Evolutionary conservation across 768 basidiomycete species (phyloP), one percentile per base, ranked within the genome.

Genomic region (Russula sp.): DNA sequence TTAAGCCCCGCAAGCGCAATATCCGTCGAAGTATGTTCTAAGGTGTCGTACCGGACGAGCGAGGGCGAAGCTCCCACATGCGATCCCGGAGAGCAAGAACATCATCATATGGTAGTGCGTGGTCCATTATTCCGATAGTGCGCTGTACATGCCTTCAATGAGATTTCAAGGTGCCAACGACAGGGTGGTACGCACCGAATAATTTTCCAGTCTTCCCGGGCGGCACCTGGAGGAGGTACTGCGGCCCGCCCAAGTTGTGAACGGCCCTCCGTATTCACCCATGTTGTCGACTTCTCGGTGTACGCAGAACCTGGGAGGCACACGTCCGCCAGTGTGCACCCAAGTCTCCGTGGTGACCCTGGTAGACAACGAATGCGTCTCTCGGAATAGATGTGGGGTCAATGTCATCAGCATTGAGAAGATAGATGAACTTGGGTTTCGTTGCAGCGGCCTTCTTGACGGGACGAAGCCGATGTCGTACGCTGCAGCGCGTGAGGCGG

Each of bases 281-380:
- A 98, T 1, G 94, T 98, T 54, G 82, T 81, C 9, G 84, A 80
- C 74, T 90, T 90, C 79, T 98, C 97, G 2, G 96, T 98, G 77
- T 97, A 98, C 3, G 97, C 97, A 18, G 89, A 84, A 9, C 83
- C 92, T 18, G 97, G 97, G 20, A 98, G 79, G 74, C 91, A 92
- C 63, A 98, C 94, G 72, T 99, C 97, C n/a, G 97, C 97, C 26
- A 94, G 86, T 94, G 92, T 3, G 97, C 97, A 40, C 97, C 96
- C 60, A 92, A 80, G 74, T 99, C 97, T 70, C 97, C 97, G 73
- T 99, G 97, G 75, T 98, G 95, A 40, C 97, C 97, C 72, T 98
- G 97, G 75, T 99, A 99, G 16, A 99, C 96, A 52, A 98, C 95
- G 71, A 98, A 98, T 3, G 96, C 94, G 70, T 93, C 84, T 62